Evolutionary conservation across 2,329 filamentous ascomycete species (phyloP).

Genomic region (Colletotrichum somersetense): DNA sequence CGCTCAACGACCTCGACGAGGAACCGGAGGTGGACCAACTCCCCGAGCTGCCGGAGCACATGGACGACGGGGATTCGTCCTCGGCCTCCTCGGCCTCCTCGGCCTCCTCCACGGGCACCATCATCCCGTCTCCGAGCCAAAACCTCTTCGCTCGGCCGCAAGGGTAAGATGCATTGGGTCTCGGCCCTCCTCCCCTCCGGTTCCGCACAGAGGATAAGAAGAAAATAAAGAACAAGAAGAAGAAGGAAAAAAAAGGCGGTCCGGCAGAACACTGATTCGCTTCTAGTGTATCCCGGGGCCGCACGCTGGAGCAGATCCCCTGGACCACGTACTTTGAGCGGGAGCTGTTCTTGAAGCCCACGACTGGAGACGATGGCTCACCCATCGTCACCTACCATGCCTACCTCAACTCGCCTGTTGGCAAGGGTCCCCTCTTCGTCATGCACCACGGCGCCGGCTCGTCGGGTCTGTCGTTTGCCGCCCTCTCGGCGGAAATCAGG

Average conservation of each 20-base stretch:
- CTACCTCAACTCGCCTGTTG: slow-evolving; percentile 86
- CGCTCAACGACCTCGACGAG: slow-evolving; percentile 66
- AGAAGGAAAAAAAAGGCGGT: too few species aligned
- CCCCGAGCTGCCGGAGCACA: slow-evolving; percentile 58
- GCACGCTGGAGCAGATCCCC: slow-evolving; percentile 74
- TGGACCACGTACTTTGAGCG: slow-evolving; percentile 95
- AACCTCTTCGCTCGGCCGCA: slow-evolving; percentile 79
- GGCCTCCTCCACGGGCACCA: slow-evolving; percentile 92
- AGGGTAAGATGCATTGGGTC: slow-evolving; percentile 62
- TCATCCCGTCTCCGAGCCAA: slow-evolving; percentile 81
- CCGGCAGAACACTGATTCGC: slow-evolving; percentile 18
- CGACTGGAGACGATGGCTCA: slow-evolving; percentile 40
- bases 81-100: slow-evolving; percentile 75
- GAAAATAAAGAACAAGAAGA: too few species aligned
- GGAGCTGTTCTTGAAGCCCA: slow-evolving; percentile 79
- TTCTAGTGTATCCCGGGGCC: slow-evolving; percentile 53
- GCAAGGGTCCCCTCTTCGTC: slow-evolving; percentile 85
- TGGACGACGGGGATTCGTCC: slow-evolving; percentile 76
- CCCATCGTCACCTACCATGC: slow-evolving; percentile 78
- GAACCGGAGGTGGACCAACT: slow-evolving; percentile 63
- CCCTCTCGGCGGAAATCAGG: slow-evolving; percentile 81
- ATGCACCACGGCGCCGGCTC: slow-evolving; percentile 96
- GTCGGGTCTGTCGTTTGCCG: slow-evolving; percentile 87
- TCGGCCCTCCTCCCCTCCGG: slow-evolving; percentile 31
- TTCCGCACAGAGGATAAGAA: not conserved